Evolutionary conservation across 2,329 filamentous ascomycete genomes (phyloP), one percentile per base, ranked within the genome.

Genomic region (Intubia oerlemansii): DNA sequence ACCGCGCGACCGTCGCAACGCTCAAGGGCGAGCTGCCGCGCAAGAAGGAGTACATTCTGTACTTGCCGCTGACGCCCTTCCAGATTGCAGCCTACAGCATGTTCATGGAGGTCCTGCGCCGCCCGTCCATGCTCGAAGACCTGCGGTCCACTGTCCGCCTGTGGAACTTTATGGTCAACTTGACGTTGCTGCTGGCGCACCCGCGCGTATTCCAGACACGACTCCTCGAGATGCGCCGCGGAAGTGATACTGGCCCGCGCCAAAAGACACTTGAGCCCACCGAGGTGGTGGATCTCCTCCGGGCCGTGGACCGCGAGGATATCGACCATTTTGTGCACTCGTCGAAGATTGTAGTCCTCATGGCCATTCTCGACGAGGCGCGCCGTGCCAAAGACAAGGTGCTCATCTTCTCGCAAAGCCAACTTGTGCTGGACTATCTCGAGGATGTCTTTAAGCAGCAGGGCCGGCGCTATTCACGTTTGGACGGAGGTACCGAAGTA

Each of bases 41-140:
- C 0, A 93, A 92, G 45, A 64, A 62, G 7, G 84, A 93, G 43
- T 92, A 85, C 42, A 64, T 90, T 13, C 62, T 93, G 30, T 76
- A 62, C 4, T 55, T 92, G 5, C 66, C 73, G 6, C 53, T 88
- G 9, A 79, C 76, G 0, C 40, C 52, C 0, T 27, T 76, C 2
- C 84, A 93, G 46, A 50, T 47, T 24, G 41, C 52, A 3, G 57
- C 71, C 0, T 92, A 92, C 45, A 38, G 50, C 19, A 34, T 43
- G 5, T 66, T 57, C 36, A 42, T 65, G 12, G 29, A 40, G 20
- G 38, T 22, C 6, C 15, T 24, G 33, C 27, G 18, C 17, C 17
- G 34, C 9, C 14, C 36, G 2, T 17, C 9, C 4, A n/a, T 34
- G 2, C 19, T 24, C 9, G 23, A 30, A 2, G 15, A 21, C 12